Evolutionary conservation across 495 filamentous ascomycete genomes (phyloP).

Genomic region (Podospora sp.): DNA sequence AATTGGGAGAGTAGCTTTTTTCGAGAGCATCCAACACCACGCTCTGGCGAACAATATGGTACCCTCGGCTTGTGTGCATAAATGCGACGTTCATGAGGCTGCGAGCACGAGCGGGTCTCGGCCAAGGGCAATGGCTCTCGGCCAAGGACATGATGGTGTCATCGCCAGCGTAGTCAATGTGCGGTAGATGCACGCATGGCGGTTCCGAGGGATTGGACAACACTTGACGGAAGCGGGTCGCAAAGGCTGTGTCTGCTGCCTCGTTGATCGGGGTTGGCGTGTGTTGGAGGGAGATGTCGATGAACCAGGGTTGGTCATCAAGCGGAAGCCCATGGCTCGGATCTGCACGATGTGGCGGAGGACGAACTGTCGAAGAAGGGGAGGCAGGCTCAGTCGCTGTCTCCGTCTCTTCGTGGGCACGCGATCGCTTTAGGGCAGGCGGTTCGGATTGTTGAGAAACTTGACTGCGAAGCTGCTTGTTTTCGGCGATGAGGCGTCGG

Average conservation of each 20-base stretch:
- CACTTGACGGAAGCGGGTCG: slow-evolving; percentile 9
- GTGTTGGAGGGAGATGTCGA: slow-evolving; percentile 12
- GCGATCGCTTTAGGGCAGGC: not conserved
- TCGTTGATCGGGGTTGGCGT: slow-evolving; percentile 18
- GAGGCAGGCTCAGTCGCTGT: not conserved
- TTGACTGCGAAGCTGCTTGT: slow-evolving; percentile 12
- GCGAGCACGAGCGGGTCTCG: slow-evolving; percentile 8
- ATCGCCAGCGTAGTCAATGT: slow-evolving; percentile 15
- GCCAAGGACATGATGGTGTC: slow-evolving; percentile 14
- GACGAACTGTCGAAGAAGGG: not conserved
- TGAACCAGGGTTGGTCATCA: slow-evolving; percentile 10
- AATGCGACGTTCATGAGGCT: slow-evolving; percentile 15
- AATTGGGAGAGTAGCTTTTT: slow-evolving; percentile 6
- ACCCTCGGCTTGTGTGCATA: slow-evolving; percentile 12
- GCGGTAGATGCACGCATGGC: slow-evolving; percentile 8
- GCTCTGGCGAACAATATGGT: slow-evolving; percentile 13
- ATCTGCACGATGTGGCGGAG: not conserved
- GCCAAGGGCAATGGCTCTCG: slow-evolving; percentile 9
- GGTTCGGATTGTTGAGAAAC: not conserved
- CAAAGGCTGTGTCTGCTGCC: slow-evolving; percentile 10
- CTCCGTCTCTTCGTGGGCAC: not conserved
- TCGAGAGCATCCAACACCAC: slow-evolving; percentile 7
- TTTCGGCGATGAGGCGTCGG: slow-evolving; percentile 12
- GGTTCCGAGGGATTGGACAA: slow-evolving; percentile 7
- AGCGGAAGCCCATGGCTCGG: slow-evolving; percentile 1